phyloP scores from a whole-genome alignment of 2,329 filamentous ascomycete genomes.

The Xylariaceae sp. region DNA sequence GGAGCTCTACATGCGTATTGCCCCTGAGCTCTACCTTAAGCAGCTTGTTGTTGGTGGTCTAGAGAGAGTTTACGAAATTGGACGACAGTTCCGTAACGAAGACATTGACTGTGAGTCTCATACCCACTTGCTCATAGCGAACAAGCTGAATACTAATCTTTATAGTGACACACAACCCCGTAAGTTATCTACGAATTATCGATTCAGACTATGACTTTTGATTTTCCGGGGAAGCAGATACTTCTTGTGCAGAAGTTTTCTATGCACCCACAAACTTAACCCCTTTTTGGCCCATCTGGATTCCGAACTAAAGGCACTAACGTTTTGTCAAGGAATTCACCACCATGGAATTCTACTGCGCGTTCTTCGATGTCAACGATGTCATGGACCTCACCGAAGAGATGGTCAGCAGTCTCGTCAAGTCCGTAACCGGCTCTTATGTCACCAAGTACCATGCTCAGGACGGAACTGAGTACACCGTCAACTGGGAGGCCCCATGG shows the following conservation, averaged over 20 bases:
- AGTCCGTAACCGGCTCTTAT: slow-evolving; percentile 80
- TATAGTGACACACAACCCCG: slow-evolving; percentile 77
- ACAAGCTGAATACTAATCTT: background rate
- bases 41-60: slow-evolving; percentile 90
- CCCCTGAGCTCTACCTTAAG: slow-evolving; percentile 95
- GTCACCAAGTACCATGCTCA: slow-evolving; percentile 82
- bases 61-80: slow-evolving; percentile 92
- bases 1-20: slow-evolving; percentile 91
- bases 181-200: background rate
- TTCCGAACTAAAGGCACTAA: background rate
- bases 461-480: slow-evolving; percentile 76
- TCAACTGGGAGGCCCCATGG: slow-evolving; percentile 98
- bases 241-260: background rate
- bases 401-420: slow-evolving; percentile 82
- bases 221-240: background rate
- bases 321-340: slow-evolving; percentile 67
- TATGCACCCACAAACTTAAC: background rate
- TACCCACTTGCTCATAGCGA: background rate
- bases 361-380: slow-evolving; percentile 87
- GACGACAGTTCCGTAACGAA: slow-evolving; percentile 93
- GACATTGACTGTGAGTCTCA: slow-evolving; percentile 56
- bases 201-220: background rate
- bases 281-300: background rate
- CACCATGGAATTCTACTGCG: slow-evolving; percentile 94
- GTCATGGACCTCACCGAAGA: slow-evolving; percentile 89